phyloP scores from a whole-genome alignment of 129 eudicot genomes.

The Apium graveolens region DNA sequence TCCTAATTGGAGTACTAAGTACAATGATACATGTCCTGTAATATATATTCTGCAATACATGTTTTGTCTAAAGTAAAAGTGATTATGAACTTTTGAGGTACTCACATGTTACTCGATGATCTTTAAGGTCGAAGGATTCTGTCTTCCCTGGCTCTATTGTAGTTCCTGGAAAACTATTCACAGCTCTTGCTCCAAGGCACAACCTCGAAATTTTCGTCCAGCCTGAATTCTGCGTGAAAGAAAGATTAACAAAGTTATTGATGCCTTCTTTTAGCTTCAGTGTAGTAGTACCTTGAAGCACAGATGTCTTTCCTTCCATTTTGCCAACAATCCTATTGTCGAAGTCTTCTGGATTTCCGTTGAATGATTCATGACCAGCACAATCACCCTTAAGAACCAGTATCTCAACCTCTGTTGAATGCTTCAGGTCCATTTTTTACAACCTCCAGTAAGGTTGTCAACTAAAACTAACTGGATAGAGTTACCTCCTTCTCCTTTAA shows the following conservation, averaged over 20 bases:
- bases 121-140: too few species aligned
- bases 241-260: neutral
- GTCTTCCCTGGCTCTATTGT: too few species aligned
- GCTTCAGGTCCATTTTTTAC: slow-evolving; percentile 43
- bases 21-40: too few species aligned
- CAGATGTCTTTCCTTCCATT: slow-evolving; percentile 42
- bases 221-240: too few species aligned
- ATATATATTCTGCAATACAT: too few species aligned
- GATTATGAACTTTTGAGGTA: too few species aligned
- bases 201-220: too few species aligned
- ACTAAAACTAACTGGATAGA: slow-evolving; percentile 34
- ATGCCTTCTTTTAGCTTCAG: slow-evolving; percentile 41
- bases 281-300: slow-evolving; percentile 31
- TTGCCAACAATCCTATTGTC: slow-evolving; percentile 28
- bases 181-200: too few species aligned
- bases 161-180: too few species aligned
- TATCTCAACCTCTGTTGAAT: slow-evolving; percentile 38
- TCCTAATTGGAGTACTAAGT: too few species aligned
- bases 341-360: slow-evolving; percentile 30
- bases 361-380: slow-evolving; percentile 20
- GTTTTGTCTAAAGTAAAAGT: too few species aligned
- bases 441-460: slow-evolving; percentile 28
- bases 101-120: too few species aligned
- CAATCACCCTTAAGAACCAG: slow-evolving; percentile 38
- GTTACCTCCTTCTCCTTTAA: slow-evolving; percentile 37